Base-by-base conservation (phyloP, 2,329 filamentous ascomycete species). In the Scolecobasidium constrictum region DNA sequence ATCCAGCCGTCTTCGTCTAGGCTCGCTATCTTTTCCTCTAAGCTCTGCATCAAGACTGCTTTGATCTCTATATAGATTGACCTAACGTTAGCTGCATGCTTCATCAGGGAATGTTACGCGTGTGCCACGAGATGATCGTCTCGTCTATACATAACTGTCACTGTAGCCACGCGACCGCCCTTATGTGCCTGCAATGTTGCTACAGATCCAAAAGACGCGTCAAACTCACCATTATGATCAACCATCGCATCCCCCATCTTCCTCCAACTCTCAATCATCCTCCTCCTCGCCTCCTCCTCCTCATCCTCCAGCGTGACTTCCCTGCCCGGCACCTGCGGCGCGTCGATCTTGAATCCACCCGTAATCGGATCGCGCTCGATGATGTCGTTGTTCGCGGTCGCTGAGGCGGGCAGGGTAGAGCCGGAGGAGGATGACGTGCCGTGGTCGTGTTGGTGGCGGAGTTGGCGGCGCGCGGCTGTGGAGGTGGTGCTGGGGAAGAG, bases 1-100 rank as follows among this genome's bases (percentile, higher is more conserved):
- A 94, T 93, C 87, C 87, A 94, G 53, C 81, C 83, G 55, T 94
- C 87, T 40, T 92, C 83, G 17, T 83, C 74, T 39, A 94, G n/a
- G 31, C 37, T 40, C 12, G 15, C 17, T 17, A 40, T 26, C 9
- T 43, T 36, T 4, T 35, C 17, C 23, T 40, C 18, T 28, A 40
- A 28, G 7, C 33, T 40, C 42, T 22, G 19, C 3, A 17, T 38
- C 42, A 44, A 35, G 12, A 37, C 11, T 15, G 26, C 26, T 31
- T 31, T 31, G 26, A 31, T 31, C 26, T 31, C 26, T 31, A n/a
- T n/a, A n/a, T n/a, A 31, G n/a, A 7, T 9, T n/a, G n/a, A 7
- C 26, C n/a, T 31, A 7, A 9, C 26, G 26, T 31, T 31, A 31
- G 26, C 26, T n/a, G n/a, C 9, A 7, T n/a, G 26, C n/a, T 7